Evolutionary conservation across 2,329 filamentous ascomycete species (phyloP), one percentile per base, ranked within the genome.

Genomic region (Botrytis deweyae): DNA sequence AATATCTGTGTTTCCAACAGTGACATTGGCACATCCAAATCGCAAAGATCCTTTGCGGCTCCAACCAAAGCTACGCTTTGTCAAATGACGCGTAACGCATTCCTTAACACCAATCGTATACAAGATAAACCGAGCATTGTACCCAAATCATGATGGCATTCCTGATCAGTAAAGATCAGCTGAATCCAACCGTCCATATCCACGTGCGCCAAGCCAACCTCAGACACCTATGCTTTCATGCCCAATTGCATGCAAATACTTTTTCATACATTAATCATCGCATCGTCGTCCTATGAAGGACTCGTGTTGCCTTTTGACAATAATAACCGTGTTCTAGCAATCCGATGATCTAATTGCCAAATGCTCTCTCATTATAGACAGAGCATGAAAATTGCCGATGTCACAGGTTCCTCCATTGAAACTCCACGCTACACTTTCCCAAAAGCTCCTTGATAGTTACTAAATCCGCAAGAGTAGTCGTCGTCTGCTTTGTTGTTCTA

Each of bases 211-310:
- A 66, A 58, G 59, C 20, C n/a, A 14, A 22, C n/a, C 14, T 72
- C 70, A 52, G 22, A 66, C 61, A 46, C 40, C 49, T 25, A 68
- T 72, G 36, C 40, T 29, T 46, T 25, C 20, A 42, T 65, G 59
- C 16, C 10, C 38, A 49, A 29, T 55, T 8, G 65, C 36, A 29
- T 22, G 52, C 38, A 40, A 29, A 58, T 29, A 29, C 14, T 36
- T 66, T 38, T 9, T 63, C 29, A 72, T 29, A 67, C 70, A 46
- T 29, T 20, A 25, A 66, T 12, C 40, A 38, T 72, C 38, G 62
- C 70, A 38, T 67, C 62, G 22, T 20, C 10, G 62, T 9, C 38
- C 42, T 36, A 38, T 40, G 20, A 9, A 42, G 25, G n/a, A 33
- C 4, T 22, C 16, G 1, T n/a, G 25, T 33, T 29, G 33, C 29